These are phyloP conservation scores for Aureobasidium zeae DNA, from an alignment of 2,329 filamentous ascomycete species.

Conservation along the genomic window DNA sequence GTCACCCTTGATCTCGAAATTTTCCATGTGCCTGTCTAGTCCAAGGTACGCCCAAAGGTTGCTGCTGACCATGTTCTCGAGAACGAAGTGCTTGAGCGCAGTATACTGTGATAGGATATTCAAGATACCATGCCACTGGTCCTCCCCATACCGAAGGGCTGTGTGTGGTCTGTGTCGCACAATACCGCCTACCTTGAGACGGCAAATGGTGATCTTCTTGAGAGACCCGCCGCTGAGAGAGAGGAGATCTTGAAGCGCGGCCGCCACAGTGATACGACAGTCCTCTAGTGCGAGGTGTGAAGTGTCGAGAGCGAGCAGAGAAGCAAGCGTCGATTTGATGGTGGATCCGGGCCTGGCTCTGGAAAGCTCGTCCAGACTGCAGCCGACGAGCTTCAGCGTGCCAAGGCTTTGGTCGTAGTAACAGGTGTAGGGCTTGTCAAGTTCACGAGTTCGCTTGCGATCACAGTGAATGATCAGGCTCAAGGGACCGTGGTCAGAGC, in stretches of 20 bases:
- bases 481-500: not conserved
- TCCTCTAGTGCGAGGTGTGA: not conserved
- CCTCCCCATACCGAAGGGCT: not conserved
- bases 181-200: too few species aligned
- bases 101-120: not conserved
- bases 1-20: not conserved
- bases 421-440: not conserved
- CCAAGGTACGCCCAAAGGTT: not conserved
- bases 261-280: not conserved
- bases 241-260: not conserved
- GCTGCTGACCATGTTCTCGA: not conserved
- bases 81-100: not conserved
- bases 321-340: not conserved
- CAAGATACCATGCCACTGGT: not conserved
- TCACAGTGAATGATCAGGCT: not conserved
- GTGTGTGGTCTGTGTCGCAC: too few species aligned
- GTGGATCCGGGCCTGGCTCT: not conserved
- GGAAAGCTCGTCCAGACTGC: not conserved
- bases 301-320: not conserved
- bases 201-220: not conserved
- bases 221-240: not conserved
- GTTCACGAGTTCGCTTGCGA: not conserved
- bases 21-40: not conserved
- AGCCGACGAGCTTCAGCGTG: not conserved
- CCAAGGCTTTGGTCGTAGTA: not conserved